A percentile compares a stretch with the other conserved stretches of the same genome.
Evolutionary conservation across 2,329 filamentous ascomycete species (phyloP).

Genomic region (Ceratocystis harringtonii): DNA sequence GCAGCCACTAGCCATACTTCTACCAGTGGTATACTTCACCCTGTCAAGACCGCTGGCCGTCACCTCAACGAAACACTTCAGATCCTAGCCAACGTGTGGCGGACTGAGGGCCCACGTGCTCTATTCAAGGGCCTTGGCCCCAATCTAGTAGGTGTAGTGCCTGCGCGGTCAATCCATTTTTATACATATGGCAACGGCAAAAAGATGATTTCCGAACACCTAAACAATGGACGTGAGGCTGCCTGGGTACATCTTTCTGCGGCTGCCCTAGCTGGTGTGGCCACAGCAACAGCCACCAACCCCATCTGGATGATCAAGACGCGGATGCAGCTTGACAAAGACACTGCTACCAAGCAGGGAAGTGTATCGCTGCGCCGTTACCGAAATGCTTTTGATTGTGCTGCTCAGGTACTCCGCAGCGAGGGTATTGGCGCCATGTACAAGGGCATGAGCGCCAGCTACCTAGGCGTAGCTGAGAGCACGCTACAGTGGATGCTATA

Average conservation of each 20-base stretch:
- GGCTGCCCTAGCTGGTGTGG: slow-evolving; percentile 63
- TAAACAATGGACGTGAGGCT: slow-evolving; percentile 54
- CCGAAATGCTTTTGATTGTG: slow-evolving; percentile 76
- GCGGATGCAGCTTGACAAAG: slow-evolving; percentile 79
- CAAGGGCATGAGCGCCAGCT: slow-evolving; percentile 79
- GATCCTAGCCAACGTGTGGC: slow-evolving; percentile 68
- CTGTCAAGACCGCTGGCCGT: slow-evolving; percentile 49
- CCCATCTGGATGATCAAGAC: slow-evolving; percentile 97
- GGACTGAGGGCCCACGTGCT: slow-evolving; percentile 67
- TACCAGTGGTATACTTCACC: slow-evolving; percentile 33
- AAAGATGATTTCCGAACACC: slow-evolving; percentile 57
- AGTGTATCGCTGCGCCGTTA: slow-evolving; percentile 50
- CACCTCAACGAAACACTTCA: slow-evolving; percentile 78
- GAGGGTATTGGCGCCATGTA: slow-evolving; percentile 77
- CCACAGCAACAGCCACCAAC: slow-evolving; percentile 82
- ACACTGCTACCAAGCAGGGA: slow-evolving; percentile 47
- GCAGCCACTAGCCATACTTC: slow-evolving; percentile 37
- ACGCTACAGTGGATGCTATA: slow-evolving; percentile 91
- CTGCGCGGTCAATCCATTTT: slow-evolving; percentile 83
- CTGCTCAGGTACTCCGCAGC: slow-evolving; percentile 61
- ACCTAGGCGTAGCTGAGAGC: slow-evolving; percentile 78
- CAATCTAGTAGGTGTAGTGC: slow-evolving; percentile 78
- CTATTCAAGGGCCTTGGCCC: slow-evolving; percentile 89
- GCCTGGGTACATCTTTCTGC: slow-evolving; percentile 65
- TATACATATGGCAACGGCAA: slow-evolving; percentile 90